phyloP scores from a whole-genome alignment of 306 rosid species.

The Arachis hypogaea region DNA sequence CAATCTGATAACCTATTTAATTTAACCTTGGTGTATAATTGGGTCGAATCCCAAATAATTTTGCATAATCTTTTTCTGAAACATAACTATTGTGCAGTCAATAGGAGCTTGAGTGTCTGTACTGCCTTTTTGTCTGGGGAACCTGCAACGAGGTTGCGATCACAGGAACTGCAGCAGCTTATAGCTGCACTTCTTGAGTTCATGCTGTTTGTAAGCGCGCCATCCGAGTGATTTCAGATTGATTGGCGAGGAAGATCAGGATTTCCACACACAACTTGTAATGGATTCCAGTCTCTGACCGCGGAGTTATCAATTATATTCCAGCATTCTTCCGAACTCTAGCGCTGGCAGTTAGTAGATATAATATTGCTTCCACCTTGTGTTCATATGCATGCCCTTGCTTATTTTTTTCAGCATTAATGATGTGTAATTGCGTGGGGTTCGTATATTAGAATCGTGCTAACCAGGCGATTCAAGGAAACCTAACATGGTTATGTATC shows the following conservation, averaged over 20 bases:
- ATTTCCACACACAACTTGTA: slow-evolving; percentile 96
- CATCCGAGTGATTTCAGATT: slow-evolving; percentile 84
- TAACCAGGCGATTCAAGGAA: slow-evolving; percentile 35
- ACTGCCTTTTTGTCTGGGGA: slow-evolving; percentile 98
- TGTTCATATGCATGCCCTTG: slow-evolving; percentile 35
- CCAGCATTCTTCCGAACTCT: slow-evolving; percentile 93
- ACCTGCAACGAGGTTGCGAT: slow-evolving; percentile 92
- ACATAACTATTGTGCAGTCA: slow-evolving; percentile 56
- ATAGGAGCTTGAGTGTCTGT: slow-evolving; percentile 95
- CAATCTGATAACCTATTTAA: not conserved
- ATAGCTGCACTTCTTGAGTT: slow-evolving; percentile 98
- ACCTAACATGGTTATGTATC: slow-evolving; percentile 41
- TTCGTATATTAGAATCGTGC: slow-evolving; percentile 39
- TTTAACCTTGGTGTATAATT: not conserved
- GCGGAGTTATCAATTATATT: slow-evolving; percentile 93
- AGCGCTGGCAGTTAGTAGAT: slow-evolving; percentile 40
- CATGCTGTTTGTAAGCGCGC: slow-evolving; percentile 99
- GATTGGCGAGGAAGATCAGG: slow-evolving; percentile 98
- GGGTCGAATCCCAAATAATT: not conserved
- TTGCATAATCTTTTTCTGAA: slow-evolving; percentile 24
- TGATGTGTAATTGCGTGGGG: slow-evolving; percentile 39
- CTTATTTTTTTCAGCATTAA: not conserved
- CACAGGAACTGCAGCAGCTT: slow-evolving; percentile 97
- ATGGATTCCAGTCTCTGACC: slow-evolving; percentile 94
- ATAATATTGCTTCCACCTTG: slow-evolving; percentile 25